A percentile compares a stretch with the other conserved stretches of the same genome.
These are phyloP conservation scores for Gamarada debralockiae DNA, from an alignment of 495 filamentous ascomycete genomes.

Conservation along the genomic window DNA sequence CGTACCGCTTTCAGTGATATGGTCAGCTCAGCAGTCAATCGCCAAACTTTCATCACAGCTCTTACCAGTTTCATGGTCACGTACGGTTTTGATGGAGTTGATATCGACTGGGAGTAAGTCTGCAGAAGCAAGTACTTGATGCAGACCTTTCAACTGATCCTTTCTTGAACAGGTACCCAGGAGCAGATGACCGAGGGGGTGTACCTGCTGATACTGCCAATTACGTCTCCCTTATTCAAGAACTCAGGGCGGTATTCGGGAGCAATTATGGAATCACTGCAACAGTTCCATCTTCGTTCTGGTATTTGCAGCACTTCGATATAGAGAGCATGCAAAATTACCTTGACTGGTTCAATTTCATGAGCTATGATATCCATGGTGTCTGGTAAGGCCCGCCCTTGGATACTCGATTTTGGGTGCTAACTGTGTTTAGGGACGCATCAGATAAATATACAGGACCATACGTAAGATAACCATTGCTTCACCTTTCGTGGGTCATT, in stretches of 20 bases:
- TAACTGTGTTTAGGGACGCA: too few species aligned
- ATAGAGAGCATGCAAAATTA: slow-evolving; percentile 27
- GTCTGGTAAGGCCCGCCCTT: too few species aligned
- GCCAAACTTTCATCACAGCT: slow-evolving; percentile 35
- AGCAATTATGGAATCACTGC: not conserved
- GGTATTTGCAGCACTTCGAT: slow-evolving; percentile 50
- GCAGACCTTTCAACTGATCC: too few species aligned
- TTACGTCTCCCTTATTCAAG: slow-evolving; percentile 35
- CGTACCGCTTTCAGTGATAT: slow-evolving; percentile 32
- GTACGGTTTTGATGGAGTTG: slow-evolving; percentile 51
- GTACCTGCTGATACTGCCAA: slow-evolving; percentile 36
- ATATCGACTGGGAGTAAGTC: slow-evolving; percentile 49
- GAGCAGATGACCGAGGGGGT: slow-evolving; percentile 43
- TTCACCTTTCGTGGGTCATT: too few species aligned
- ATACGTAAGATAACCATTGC: too few species aligned
- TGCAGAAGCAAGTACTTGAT: too few species aligned
- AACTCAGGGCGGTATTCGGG: slow-evolving; percentile 2
- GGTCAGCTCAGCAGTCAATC: slow-evolving; percentile 24
- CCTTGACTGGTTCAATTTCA: slow-evolving; percentile 52
- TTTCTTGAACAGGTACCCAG: slow-evolving; percentile 40
- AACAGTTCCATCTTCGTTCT: slow-evolving; percentile 20
- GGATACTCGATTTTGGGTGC: too few species aligned
- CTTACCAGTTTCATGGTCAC: slow-evolving; percentile 38
- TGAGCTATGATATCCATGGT: slow-evolving; percentile 48
- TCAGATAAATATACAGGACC: slow-evolving; percentile 29